Base-by-base conservation (phyloP, 2,329 filamentous ascomycete species). In the Purpureocillium lavendulum region DNA sequence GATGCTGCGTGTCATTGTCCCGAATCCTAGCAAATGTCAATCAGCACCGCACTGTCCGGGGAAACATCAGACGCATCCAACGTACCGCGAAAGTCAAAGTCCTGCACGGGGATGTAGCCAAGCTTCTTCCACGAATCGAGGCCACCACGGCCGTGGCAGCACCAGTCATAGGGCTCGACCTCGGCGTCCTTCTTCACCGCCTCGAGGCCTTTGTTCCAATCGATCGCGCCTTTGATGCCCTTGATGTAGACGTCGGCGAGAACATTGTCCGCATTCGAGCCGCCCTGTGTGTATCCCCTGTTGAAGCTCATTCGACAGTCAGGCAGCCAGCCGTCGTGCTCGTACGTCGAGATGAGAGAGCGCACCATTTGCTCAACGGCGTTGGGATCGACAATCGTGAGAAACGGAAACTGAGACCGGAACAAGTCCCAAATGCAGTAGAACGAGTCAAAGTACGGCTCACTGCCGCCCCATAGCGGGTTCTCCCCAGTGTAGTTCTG, bases 371-470 rank as follows among this genome's bases (percentile, higher is more conserved):
- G 61, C 0, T 78, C 72, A 38, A 85, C 75, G 2, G 77, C 72
- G 0, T 60, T 45, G 0, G 84, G 82, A 48, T 87, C 83, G 1
- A 83, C 44, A 16, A 88, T 65, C 0, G 80, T 84, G 24, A 88
- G 62, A 15, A 87, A 71, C 0, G 82, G 81, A 35, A 86, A 73
- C 42, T 83, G 80, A 29, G 75, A 80, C 16, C 82, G 68, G 46
- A 82, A 86, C 1, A 73, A 75, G 49, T 87, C 82, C 82, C 82
- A 87, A 4, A 86, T 78, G 48, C 81, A 87, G 56, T 87, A 88
- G 49, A 82, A 85, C 1, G 79, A 84, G 55, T 87, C 82, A 51
- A 81, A 87, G 50, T 86, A 87, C 1, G 81, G 82, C 54, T 84
- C 80, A 2, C 64, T 65, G 32, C 73, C 80, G 2, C 71, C 48